phyloP scores from a whole-genome alignment of 352 stramenopile genomes.

The Peronospora farinosa region DNA sequence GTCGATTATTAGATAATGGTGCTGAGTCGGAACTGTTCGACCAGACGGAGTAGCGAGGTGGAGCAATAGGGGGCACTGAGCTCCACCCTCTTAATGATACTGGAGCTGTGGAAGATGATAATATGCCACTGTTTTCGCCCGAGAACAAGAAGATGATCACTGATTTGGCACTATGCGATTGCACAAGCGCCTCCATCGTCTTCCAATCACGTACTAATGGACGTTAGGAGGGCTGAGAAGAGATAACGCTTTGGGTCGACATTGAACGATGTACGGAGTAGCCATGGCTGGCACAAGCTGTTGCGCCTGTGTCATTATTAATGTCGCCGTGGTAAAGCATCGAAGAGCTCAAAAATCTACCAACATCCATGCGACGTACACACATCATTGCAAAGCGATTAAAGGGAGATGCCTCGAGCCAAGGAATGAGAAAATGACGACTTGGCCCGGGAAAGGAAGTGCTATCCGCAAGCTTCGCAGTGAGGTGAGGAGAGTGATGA shows the following conservation, averaged over 20 bases:
- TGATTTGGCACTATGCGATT: slow-evolving; percentile 34
- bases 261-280: slow-evolving; percentile 40
- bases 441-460: no score
- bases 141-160: slow-evolving; percentile 32
- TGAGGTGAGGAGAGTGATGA: no score
- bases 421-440: no score
- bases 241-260: slow-evolving; percentile 49
- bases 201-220: slow-evolving; percentile 47
- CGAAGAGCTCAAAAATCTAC: slow-evolving; percentile 51
- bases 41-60: slow-evolving; percentile 30
- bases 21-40: slow-evolving; percentile 23
- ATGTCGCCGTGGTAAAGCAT: slow-evolving; percentile 55
- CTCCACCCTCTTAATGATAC: slow-evolving; percentile 21
- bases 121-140: slow-evolving; percentile 9
- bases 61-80: slow-evolving; percentile 16
- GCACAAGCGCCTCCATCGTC: slow-evolving; percentile 42
- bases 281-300: slow-evolving; percentile 20
- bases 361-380: slow-evolving; percentile 49
- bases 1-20: slow-evolving; percentile 14
- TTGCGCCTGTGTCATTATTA: slow-evolving; percentile 19
- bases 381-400: no score
- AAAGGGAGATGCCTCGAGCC: no score
- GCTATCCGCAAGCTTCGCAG: no score
- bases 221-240: slow-evolving; percentile 43
- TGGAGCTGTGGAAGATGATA: slow-evolving; percentile 11